Evolutionary conservation across 441 rosid genomes (phyloP).

Genomic region (Populus hybrid): DNA sequence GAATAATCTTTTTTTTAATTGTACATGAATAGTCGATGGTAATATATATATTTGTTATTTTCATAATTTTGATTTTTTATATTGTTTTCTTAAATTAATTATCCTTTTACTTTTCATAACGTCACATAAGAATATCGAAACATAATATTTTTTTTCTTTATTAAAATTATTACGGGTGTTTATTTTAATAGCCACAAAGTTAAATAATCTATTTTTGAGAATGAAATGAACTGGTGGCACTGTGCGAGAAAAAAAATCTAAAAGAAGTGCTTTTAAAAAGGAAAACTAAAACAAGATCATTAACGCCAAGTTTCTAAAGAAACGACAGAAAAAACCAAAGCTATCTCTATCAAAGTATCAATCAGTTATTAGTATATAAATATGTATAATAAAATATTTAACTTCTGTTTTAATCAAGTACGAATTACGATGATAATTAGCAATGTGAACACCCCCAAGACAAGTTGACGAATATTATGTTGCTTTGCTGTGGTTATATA

Average conservation of each 20-base stretch:
- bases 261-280: not conserved
- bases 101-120: not conserved
- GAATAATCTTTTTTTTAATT: no score
- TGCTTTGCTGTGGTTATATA: not conserved
- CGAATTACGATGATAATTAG: not conserved
- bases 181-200: no score
- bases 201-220: no score
- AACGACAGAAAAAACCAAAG: not conserved
- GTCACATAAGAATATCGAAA: no score
- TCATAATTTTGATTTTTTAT: no score
- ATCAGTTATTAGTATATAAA: not conserved
- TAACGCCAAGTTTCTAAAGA: not conserved
- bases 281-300: not conserved
- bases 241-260: no score
- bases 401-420: not conserved
- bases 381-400: not conserved
- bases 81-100: no score
- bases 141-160: no score
- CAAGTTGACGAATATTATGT: not conserved
- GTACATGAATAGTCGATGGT: no score
- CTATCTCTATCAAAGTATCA: not conserved
- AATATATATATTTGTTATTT: no score
- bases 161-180: no score
- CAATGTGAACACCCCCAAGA: not conserved
- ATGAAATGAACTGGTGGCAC: no score